A percentile compares a stretch with the other conserved stretches of the same genome.
Conservation (phyloP, 1,139 yeast species). For the Hemisphaericaspora xylanilytica region DNA sequence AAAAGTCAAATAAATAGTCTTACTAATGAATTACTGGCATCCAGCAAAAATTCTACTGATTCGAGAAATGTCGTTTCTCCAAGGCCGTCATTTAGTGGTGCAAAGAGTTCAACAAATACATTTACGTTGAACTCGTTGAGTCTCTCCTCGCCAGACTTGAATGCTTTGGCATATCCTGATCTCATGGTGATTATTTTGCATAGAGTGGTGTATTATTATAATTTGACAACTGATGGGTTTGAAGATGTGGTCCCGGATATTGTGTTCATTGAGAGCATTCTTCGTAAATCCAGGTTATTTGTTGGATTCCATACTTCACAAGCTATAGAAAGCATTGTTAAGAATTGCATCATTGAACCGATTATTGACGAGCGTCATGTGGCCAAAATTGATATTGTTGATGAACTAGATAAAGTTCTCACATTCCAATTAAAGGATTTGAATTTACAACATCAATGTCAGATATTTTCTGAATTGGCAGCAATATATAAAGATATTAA, state of each 20-base stretch:
- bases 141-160: conserved; percentile 20
- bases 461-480: conserved; percentile 66
- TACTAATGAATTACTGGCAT: neutral
- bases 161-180: conserved; percentile 40
- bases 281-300: conserved; percentile 65
- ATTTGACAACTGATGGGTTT: conserved; percentile 54
- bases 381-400: conserved; percentile 43
- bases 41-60: conserved; percentile 5
- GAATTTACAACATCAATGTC: conserved; percentile 52
- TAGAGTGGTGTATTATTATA: conserved; percentile 57
- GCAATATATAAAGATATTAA: conserved; percentile 61
- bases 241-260: conserved; percentile 83
- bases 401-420: conserved; percentile 47
- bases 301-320: conserved; percentile 45
- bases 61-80: conserved; percentile 26
- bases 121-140: conserved; percentile 13
- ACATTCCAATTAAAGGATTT: conserved; percentile 42
- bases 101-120: conserved; percentile 5
- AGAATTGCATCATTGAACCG: conserved; percentile 5
- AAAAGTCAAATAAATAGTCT: conserved; percentile 15
- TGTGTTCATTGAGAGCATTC: conserved; percentile 69
- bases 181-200: conserved; percentile 45
- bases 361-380: conserved; percentile 23
- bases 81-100: conserved; percentile 27
- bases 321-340: conserved; percentile 31